A percentile compares a stretch with the other conserved stretches of the same genome.
Conservation (phyloP, 352 stramenopile genomes). For the Phytophthora palmivora region DNA sequence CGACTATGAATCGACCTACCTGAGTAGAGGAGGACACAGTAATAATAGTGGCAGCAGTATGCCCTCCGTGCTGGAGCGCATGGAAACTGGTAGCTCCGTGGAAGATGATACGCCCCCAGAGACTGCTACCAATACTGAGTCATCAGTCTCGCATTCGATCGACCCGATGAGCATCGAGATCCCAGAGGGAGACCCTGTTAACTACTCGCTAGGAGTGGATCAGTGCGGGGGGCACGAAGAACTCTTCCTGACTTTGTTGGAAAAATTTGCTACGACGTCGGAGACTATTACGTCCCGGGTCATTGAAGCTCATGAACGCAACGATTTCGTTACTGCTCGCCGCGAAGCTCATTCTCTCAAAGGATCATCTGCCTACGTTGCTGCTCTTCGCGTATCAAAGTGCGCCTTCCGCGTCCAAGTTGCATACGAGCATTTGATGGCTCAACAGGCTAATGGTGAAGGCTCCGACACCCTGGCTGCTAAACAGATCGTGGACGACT, state of each 20-base stretch:
- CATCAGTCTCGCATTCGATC: slow-evolving; percentile 16
- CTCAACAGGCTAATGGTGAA: slow-evolving; percentile 33
- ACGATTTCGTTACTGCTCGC: slow-evolving; percentile 55
- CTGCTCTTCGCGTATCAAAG: slow-evolving; percentile 75
- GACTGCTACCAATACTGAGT: neutral
- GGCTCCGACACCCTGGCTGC: slow-evolving; percentile 30
- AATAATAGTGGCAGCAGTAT: slow-evolving; percentile 25
- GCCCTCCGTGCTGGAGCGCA: slow-evolving; percentile 34
- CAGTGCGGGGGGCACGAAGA: slow-evolving; percentile 77
- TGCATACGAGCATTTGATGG: slow-evolving; percentile 58
- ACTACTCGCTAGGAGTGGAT: slow-evolving; percentile 75
- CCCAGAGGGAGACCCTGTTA: slow-evolving; percentile 75
- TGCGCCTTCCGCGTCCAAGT: slow-evolving; percentile 79
- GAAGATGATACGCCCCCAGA: slow-evolving; percentile 7
- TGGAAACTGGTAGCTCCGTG: slow-evolving; percentile 33
- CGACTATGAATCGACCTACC: slow-evolving; percentile 17
- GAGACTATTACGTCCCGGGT: slow-evolving; percentile 58
- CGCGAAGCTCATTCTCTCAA: slow-evolving; percentile 83
- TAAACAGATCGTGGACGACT: slow-evolving; percentile 49
- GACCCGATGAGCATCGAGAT: slow-evolving; percentile 59
- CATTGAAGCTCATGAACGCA: slow-evolving; percentile 46
- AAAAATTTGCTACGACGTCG: slow-evolving; percentile 65
- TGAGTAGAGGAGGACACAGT: slow-evolving; percentile 18
- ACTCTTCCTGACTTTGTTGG: slow-evolving; percentile 76
- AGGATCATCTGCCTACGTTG: slow-evolving; percentile 78